A percentile compares a stretch with the other conserved stretches of the same genome.
Evolutionary conservation across 2,329 filamentous ascomycete genomes (phyloP).

Genomic region (Fusarium buxicola): DNA sequence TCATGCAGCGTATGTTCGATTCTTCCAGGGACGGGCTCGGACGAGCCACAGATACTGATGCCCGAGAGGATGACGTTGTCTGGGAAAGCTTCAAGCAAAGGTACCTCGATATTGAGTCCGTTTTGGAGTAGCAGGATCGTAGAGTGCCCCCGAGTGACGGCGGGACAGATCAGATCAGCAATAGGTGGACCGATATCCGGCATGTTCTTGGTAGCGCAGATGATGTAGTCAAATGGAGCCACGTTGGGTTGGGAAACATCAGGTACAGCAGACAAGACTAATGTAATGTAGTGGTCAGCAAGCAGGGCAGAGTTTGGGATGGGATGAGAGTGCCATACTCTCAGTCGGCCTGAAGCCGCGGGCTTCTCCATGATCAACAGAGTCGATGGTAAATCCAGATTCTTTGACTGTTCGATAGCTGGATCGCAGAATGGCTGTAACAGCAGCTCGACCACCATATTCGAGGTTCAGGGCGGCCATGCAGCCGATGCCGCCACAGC

Average conservation of each 20-base stretch:
- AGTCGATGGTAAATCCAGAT: constrained; percentile 40
- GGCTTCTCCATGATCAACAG: constrained; percentile 41
- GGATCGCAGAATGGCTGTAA: constrained; percentile 43
- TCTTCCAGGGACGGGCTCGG: constrained; percentile 36
- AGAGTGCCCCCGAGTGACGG: constrained; percentile 34
- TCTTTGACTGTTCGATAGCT: constrained; percentile 40
- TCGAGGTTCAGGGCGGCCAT: constrained; percentile 42
- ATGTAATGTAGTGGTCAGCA: constrained; percentile 6
- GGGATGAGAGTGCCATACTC: constrained; percentile 18
- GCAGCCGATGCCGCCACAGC: constrained; percentile 43
- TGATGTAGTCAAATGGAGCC: constrained; percentile 41
- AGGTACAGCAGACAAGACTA: constrained; percentile 36
- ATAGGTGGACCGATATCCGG: constrained; percentile 35
- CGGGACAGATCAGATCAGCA: constrained; percentile 38
- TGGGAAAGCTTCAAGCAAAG: constrained; percentile 36
- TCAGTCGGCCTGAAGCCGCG: constrained; percentile 36
- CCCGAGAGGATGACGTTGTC: constrained; percentile 40
- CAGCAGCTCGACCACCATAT: constrained; percentile 33
- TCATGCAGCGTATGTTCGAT: constrained; percentile 42
- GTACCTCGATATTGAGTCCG: constrained; percentile 42
- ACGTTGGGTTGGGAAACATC: constrained; percentile 28
- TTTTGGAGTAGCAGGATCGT: constrained; percentile 43
- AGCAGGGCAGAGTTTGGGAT: not conserved
- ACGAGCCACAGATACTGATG: constrained; percentile 43
- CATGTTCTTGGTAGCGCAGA: constrained; percentile 43